Base-by-base conservation (phyloP, 371 early-diverging fungal genomes). In the Mortierella sp. region DNA sequence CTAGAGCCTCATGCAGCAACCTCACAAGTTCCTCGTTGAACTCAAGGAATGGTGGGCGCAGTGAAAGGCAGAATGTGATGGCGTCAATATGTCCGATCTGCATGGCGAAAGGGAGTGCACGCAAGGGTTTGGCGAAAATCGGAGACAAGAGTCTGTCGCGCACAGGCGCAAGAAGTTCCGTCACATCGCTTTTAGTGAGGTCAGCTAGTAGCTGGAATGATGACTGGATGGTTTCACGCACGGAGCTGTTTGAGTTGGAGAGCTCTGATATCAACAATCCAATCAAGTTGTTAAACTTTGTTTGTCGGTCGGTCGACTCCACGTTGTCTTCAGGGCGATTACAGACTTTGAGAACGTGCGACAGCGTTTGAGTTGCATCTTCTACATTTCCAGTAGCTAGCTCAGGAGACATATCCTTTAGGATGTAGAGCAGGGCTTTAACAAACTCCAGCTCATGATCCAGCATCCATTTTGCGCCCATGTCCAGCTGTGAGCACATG, bases 71-170 rank as follows among this genome's bases (percentile, higher is more conserved):
- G 84, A 97, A 99, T 0, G 98, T 98, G 69, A 99, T 95, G 22
- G 99, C 99, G 74, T 99, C 99, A 71, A 97, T 97, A 76, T 97
- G 92, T 11, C 99, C 99, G 32, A 99, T 98, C 84, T 98, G 99
- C 94, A 97, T 95, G 45, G 95, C 91, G 85, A 96, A 94, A 0
- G 99, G 97, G 24, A 99, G 87, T 0, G 98, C 97, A 10, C 99
- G 94, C 68, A 99, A 85, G 4, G 99, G 99, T 78, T 98, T 98
- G 40, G 97, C 92, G 85, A 98, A 99, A 62, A 99, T 99, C 1
- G 98, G 97, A 1, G 87, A 88, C n/a, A 98, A 88, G 14, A 99
- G 87, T 2, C 95, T 90, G 63, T 97, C 97, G 52, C 94, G 88
- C 0, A 94, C 94, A 0, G 96, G 97, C 9, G 88, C 88, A 64